phyloP scores from a whole-genome alignment of 129 eudicot genomes.

The Smallanthus sonchifolius region DNA sequence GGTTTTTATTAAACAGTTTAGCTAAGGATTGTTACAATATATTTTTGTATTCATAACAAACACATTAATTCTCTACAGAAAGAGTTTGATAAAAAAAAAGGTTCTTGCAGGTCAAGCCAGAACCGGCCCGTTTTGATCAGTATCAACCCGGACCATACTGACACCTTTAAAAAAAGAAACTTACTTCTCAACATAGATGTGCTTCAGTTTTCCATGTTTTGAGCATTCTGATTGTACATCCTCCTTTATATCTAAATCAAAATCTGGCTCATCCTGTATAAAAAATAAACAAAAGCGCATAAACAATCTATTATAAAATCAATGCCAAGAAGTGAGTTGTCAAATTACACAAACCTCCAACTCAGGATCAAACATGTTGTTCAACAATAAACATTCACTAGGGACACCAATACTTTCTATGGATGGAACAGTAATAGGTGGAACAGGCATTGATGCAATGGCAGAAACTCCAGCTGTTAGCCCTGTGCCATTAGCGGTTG shows the following conservation, averaged over 20 bases:
- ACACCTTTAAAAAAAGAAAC: slow-evolving; percentile 8
- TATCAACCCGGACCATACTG: neutral
- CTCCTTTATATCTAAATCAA: slow-evolving; percentile 78
- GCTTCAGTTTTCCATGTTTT: slow-evolving; percentile 61
- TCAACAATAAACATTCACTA: slow-evolving; percentile 73
- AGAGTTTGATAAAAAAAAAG: neutral
- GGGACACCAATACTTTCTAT: slow-evolving; percentile 62
- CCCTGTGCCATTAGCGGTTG: slow-evolving; percentile 33
- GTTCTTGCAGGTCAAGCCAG: neutral
- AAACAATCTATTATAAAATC: neutral
- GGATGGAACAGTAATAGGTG: slow-evolving; percentile 47
- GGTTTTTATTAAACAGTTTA: neutral
- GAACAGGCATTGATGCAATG: slow-evolving; percentile 47
- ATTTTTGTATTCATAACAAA: neutral
- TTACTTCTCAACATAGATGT: slow-evolving; percentile 75
- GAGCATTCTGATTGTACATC: slow-evolving; percentile 78
- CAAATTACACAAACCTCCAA: slow-evolving; percentile 46
- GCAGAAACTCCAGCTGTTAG: slow-evolving; percentile 33
- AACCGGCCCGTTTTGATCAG: neutral
- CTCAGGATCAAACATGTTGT: slow-evolving; percentile 86
- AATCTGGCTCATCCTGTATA: slow-evolving; percentile 71
- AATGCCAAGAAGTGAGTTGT: slow-evolving; percentile 8
- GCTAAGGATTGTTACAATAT: neutral
- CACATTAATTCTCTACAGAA: neutral
- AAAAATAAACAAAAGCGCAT: neutral